Conservation (phyloP, 169 alveolate genomes). For the Plasmodium chabaudi region DNA sequence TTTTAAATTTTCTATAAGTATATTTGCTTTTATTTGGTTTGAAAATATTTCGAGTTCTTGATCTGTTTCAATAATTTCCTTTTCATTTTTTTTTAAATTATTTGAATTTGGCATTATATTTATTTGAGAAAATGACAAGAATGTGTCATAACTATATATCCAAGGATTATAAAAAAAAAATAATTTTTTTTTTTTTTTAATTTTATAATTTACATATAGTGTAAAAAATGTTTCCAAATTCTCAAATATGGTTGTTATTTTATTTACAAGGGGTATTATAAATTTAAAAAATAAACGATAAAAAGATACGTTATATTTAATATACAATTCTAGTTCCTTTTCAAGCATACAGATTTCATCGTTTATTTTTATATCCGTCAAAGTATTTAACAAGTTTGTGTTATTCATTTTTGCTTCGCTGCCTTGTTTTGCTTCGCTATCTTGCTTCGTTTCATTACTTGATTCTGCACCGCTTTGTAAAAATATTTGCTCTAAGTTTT, state of each 20-base stretch:
- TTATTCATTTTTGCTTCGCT: too few relatives aligned
- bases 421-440: not conserved
- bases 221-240: conserved; percentile 40
- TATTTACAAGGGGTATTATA: conserved; percentile 30
- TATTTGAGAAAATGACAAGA: conserved; percentile 29
- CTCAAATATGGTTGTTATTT: conserved; percentile 24
- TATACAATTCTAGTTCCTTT: conserved; percentile 16
- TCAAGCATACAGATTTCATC: conserved; percentile 19
- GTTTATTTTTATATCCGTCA: conserved; percentile 28
- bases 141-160: conserved; percentile 37
- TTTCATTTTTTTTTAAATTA: not conserved
- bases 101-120: not conserved
- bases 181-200: conserved; percentile 30
- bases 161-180: conserved; percentile 56
- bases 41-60: not conserved
- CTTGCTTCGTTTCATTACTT: not conserved
- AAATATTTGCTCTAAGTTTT: conserved; percentile 23
- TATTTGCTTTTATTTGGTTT: not conserved
- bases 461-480: conserved; percentile 1
- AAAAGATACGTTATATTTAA: conserved; percentile 29
- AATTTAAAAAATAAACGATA: conserved; percentile 23
- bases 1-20: not conserved
- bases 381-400: conserved; percentile 1
- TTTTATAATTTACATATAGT: conserved; percentile 37
- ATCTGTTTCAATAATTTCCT: not conserved